Base-by-base conservation (phyloP, 2,329 filamentous ascomycete species). In the Sporothrix pseudoabietina region DNA sequence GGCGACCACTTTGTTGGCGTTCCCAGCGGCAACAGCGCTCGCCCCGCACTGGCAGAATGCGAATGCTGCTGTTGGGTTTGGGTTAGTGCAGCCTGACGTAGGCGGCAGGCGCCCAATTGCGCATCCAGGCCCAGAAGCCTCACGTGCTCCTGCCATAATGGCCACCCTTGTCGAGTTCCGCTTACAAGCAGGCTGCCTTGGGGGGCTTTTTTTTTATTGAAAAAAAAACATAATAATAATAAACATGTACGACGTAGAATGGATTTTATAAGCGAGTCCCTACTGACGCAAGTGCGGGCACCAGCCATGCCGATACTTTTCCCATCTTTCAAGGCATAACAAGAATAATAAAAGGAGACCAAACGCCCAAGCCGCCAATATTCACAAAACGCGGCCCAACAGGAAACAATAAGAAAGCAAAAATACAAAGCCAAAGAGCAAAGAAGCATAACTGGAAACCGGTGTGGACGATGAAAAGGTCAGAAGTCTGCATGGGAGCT, bases 41-140 rank as follows among this genome's bases (percentile, higher is more conserved):
- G 59, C 71, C 71, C 59, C 69, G 39, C 71, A 66, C 26, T 52
- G 69, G 69, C 54, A 71, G 55, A 71, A 71, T 65, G 57, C 69
- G 55, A 71, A 71, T 65, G 57, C 69, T 54, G 39, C 35, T 39
- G 69, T 44, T 44, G 55, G 54, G 54, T 63, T 63, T 16, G 41
- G 41, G 35, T 35, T 35, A 61, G 69, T 69, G 41, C 71, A 73
- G 72, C 72, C 72, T 73, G 72, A 73, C 72, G 72, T 73, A 73
- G 68, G 55, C 39, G 44, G 63, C 65, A 68, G 44, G 44, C 14
- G 65, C 44, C 44, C 65, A 49, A 10, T 32, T 52, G 44, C 44
- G 26, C 44, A 16, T 14, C 35, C 44, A 30, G 22, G 16, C 26
- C 14, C 65, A 49, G 22, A 16, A 47, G 30, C 59, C 68, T 73